Evolutionary conservation across 1,284 basidiomycete species (phyloP).

Genomic region (Ganoderma meredithae): DNA sequence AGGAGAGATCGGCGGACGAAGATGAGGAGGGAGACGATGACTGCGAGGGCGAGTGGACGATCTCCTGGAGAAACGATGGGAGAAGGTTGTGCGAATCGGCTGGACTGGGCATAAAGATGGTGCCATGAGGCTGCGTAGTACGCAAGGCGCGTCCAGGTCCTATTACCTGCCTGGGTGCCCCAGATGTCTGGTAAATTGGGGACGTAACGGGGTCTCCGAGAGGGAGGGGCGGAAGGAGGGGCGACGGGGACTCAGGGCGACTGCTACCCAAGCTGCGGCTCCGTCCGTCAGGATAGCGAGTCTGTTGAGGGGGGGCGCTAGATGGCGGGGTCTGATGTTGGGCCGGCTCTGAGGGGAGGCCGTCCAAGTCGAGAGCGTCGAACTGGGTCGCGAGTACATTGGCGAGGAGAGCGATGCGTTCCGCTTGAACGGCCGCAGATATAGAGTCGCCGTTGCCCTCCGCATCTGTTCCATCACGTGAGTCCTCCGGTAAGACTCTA

Average conservation of each 20-base stretch:
- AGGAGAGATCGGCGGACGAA: conserved; percentile 68
- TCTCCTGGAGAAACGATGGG: conserved; percentile 77
- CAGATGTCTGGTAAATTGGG: conserved; percentile 75
- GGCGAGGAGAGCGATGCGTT: conserved; percentile 78
- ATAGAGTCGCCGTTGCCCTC: conserved; percentile 87
- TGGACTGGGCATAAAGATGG: conserved; percentile 35
- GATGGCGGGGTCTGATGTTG: conserved; percentile 13
- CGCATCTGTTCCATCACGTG: conserved; percentile 57
- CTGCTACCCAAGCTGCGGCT: conserved; percentile 16
- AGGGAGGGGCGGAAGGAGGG: conserved; percentile 25
- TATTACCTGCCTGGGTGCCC: conserved; percentile 39
- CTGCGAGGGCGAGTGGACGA: conserved; percentile 68
- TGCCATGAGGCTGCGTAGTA: conserved; percentile 25
- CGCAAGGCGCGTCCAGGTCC: conserved; percentile 18
- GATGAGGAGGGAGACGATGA: conserved; percentile 61
- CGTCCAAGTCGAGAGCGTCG: conserved; percentile 39
- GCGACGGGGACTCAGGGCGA: conserved; percentile 22
- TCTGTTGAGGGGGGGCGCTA: conserved; percentile 23
- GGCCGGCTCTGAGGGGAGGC: conserved; percentile 13
- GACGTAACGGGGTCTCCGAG: conserved; percentile 40
- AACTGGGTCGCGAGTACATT: conserved; percentile 66
- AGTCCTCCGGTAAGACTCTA: conserved; percentile 4
- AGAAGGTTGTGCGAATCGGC: conserved; percentile 49
- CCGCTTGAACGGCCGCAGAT: conserved; percentile 81
- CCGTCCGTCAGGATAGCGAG: conserved; percentile 17